phyloP scores from a whole-genome alignment of 495 filamentous ascomycete species.

The Amorphotheca resinae region DNA sequence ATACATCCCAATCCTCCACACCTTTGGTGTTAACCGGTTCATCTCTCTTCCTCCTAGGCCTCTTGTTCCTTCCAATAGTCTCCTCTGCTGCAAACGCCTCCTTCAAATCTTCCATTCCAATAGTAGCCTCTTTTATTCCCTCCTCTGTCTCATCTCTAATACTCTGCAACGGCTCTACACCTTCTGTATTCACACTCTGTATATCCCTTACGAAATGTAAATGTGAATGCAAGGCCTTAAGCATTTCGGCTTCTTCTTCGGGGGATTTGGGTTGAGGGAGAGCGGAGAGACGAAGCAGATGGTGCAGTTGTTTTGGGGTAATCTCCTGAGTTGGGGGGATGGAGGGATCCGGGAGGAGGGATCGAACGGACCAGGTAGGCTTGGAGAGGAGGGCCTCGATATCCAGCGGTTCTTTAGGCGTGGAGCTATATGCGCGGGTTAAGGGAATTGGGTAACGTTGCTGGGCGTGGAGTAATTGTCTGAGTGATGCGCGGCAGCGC shows the following conservation, averaged over 20 bases:
- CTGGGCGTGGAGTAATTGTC: slow-evolving; percentile 1
- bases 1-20: slow-evolving; percentile 52
- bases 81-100: slow-evolving; percentile 31
- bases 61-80: slow-evolving; percentile 28
- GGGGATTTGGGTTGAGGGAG: slow-evolving; percentile 57
- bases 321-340: slow-evolving; percentile 28
- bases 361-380: slow-evolving; percentile 77
- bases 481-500: slow-evolving; percentile 5
- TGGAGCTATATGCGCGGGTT: slow-evolving; percentile 1
- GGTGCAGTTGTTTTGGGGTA: slow-evolving; percentile 44
- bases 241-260: slow-evolving; percentile 48
- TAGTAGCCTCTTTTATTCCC: slow-evolving; percentile 29
- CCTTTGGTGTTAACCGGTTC: slow-evolving; percentile 12
- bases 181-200: slow-evolving; percentile 62
- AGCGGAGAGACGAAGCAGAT: slow-evolving; percentile 83
- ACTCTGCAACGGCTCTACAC: slow-evolving; percentile 56
- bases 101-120: slow-evolving; percentile 28
- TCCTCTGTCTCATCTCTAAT: slow-evolving; percentile 68
- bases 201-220: slow-evolving; percentile 80
- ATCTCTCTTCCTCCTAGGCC: slow-evolving; percentile 31
- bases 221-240: slow-evolving; percentile 65
- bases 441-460: background rate
- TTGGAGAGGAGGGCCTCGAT: slow-evolving; percentile 48
- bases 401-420: slow-evolving; percentile 17
- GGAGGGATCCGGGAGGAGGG: slow-evolving; percentile 43